Evolutionary conservation across 164 flowering plant species (phyloP), one percentile per base, ranked within the genome.

Genomic region (Nelumbo lutea): DNA sequence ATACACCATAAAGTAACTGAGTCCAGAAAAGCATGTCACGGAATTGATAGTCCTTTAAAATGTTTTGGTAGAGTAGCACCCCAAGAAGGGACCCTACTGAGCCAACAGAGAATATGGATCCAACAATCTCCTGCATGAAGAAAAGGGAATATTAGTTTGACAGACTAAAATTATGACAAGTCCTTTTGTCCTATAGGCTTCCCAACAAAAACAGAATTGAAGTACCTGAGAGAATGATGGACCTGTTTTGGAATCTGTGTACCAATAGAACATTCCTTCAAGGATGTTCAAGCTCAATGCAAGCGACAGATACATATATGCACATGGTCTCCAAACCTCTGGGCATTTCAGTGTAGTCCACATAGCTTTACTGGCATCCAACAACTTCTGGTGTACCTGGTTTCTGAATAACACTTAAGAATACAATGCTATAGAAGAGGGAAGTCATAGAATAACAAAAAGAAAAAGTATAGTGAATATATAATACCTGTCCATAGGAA

Each of bases 241-340:
- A 55, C 99, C 99, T 0, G 68, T 87, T 41, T 78, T 78, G 52
- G 90, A 62, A 75, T 91, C 98, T 56, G 99, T 96, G 56, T 71
- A 82, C 99, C 99, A 96, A 69, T 90, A 96, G 74, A 96, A 96
- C 88, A 96, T 42, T 46, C 99, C 99, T 69, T 96, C 98, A 59
- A 78, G 81, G 72, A 91, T 83, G 63, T 86, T 80, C 75, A 96
- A 74, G 73, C 90, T 83, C 68, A 91, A 15, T 46, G 93, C 90
- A 60, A 90, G 62, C 52, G 97, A 89, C 42, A 87, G n/a, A 73
- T 85, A 93, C 98, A 96, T 88, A 69, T 90, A 96, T 70, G 91
- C 48, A 73, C 99, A 90, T 3, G 99, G 97, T 62, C 93, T 84
- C 97, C 98, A 93, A 39, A 96, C 94, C n/a, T 80, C 79, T 2